phyloP scores from a whole-genome alignment of 768 basidiomycete genomes.

The Hypholoma sublateritium region DNA sequence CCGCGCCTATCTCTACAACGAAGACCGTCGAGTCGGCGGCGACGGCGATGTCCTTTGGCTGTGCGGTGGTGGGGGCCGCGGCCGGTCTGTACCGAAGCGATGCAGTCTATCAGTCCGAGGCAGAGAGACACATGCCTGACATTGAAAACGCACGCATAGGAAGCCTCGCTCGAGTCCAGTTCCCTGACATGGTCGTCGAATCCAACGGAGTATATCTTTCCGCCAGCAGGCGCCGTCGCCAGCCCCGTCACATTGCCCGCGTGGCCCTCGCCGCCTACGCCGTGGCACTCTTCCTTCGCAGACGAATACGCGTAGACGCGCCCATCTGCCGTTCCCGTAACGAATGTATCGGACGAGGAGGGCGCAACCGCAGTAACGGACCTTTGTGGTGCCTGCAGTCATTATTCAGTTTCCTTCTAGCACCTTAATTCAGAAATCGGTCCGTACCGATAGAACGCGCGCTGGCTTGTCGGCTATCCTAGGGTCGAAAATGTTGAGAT shows the following conservation, averaged over 20 bases:
- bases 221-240: slow-evolving; percentile 43
- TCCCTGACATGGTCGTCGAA: slow-evolving; percentile 82
- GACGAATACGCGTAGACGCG: slow-evolving; percentile 66
- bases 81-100: slow-evolving; percentile 40
- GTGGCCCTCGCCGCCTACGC: slow-evolving; percentile 66
- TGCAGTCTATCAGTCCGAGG: not conserved
- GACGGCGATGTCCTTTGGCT: slow-evolving; percentile 68
- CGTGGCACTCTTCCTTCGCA: slow-evolving; percentile 40
- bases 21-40: slow-evolving; percentile 65
- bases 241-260: slow-evolving; percentile 68
- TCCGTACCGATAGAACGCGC: slow-evolving; percentile 58
- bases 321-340: slow-evolving; percentile 81
- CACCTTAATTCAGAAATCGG: not conserved
- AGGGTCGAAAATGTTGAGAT: slow-evolving; percentile 80
- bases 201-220: slow-evolving; percentile 64
- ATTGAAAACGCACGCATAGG: slow-evolving; percentile 46
- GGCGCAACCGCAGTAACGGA: slow-evolving; percentile 66
- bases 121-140: not conserved
- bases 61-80: slow-evolving; percentile 50
- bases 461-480: slow-evolving; percentile 61
- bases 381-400: slow-evolving; percentile 72
- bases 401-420: not conserved
- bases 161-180: slow-evolving; percentile 43
- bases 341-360: slow-evolving; percentile 56
- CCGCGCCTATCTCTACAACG: slow-evolving; percentile 50